phyloP scores from a whole-genome alignment of 2,329 filamentous ascomycete species.

The Zasmidium citrigriseum region DNA sequence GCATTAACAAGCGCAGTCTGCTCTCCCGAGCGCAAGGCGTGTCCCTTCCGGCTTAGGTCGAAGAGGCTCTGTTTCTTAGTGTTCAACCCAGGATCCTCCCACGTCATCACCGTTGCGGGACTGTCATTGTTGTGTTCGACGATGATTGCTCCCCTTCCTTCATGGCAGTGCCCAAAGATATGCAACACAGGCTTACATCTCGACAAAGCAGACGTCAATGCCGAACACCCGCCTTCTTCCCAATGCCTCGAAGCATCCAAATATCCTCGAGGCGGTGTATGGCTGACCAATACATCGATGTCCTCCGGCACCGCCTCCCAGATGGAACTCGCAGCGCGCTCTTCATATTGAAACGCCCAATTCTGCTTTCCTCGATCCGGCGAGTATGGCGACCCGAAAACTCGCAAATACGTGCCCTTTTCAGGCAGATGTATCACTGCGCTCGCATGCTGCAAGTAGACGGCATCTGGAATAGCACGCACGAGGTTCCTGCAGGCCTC shows the following conservation, averaged over 20 bases:
- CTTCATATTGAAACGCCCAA: slow-evolving; percentile 69
- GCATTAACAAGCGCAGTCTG: slow-evolving; percentile 83
- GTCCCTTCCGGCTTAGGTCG: slow-evolving; percentile 55
- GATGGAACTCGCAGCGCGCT: slow-evolving; percentile 42
- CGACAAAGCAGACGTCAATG: slow-evolving; percentile 59
- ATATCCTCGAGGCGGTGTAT: slow-evolving; percentile 65
- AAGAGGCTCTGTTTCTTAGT: slow-evolving; percentile 65
- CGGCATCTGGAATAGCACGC: slow-evolving; percentile 52
- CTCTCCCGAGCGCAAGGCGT: slow-evolving; percentile 38
- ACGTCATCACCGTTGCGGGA: slow-evolving; percentile 52
- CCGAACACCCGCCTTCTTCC: slow-evolving; percentile 61
- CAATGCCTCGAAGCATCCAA: slow-evolving; percentile 50
- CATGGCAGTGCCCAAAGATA: slow-evolving; percentile 73
- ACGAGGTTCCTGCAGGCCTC: slow-evolving; percentile 58
- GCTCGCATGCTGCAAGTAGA: slow-evolving; percentile 64
- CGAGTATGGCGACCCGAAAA: slow-evolving; percentile 72
- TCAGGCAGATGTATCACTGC: slow-evolving; percentile 59
- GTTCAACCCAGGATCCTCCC: slow-evolving; percentile 60
- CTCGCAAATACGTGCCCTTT: slow-evolving; percentile 61
- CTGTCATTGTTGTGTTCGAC: slow-evolving; percentile 55
- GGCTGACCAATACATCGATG: slow-evolving; percentile 68
- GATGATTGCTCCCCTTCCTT: slow-evolving; percentile 63
- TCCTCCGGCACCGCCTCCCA: slow-evolving; percentile 65
- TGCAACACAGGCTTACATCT: slow-evolving; percentile 64
- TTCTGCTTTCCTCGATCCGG: slow-evolving; percentile 40